Conservation (phyloP, 768 basidiomycete species). For the Amanita thiersii region DNA sequence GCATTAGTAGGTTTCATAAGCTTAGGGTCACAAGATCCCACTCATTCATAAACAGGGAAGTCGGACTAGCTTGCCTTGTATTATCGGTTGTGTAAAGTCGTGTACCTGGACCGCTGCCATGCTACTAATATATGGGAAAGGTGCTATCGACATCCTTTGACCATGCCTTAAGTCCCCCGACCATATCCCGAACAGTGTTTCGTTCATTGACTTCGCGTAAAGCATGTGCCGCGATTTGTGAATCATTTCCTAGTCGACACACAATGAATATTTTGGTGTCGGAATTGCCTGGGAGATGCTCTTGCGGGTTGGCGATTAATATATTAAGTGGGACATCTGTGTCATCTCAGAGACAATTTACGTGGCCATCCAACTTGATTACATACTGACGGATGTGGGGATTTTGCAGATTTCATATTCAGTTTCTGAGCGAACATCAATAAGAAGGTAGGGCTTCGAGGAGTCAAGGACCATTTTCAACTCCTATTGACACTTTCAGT, state of each 20-base stretch:
- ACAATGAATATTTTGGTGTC: constrained; percentile 45
- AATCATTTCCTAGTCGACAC: constrained; percentile 91
- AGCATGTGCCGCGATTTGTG: constrained; percentile 75
- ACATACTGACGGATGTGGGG: constrained; percentile 64
- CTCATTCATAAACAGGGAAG: constrained; percentile 1
- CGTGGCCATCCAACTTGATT: neutral
- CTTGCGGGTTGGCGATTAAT: constrained; percentile 53
- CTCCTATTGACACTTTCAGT: constrained; percentile 13
- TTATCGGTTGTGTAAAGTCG: constrained; percentile 8
- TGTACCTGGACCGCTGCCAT: neutral
- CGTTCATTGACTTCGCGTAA: constrained; percentile 28
- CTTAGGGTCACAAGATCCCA: neutral
- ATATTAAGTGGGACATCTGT: constrained; percentile 69
- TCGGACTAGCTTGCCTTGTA: neutral
- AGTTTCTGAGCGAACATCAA: constrained; percentile 73
- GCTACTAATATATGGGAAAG: constrained; percentile 71
- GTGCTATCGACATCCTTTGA: constrained; percentile 57
- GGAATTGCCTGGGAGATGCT: constrained; percentile 22
- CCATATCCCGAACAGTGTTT: constrained; percentile 50
- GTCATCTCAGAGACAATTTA: neutral
- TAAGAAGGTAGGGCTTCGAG: constrained; percentile 21
- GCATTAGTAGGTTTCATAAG: constrained; percentile 37
- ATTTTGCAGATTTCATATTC: constrained; percentile 88
- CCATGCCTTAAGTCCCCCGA: constrained; percentile 84
- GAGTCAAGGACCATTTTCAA: constrained; percentile 12